Evolutionary conservation across 345 rosid species (phyloP).

Genomic region (Cardiospermum halicacabum): DNA sequence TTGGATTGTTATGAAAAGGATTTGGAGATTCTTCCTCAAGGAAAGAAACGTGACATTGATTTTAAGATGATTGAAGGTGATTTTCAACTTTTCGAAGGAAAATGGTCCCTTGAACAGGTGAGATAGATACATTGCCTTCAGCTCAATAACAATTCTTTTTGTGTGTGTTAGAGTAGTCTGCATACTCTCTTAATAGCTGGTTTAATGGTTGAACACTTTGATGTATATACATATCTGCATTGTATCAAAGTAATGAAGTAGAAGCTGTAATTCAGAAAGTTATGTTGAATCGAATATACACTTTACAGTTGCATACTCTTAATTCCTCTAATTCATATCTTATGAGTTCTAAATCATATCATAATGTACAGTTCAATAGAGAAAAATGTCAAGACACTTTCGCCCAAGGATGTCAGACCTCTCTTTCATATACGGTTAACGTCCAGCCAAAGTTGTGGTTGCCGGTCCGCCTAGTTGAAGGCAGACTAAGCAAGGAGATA

Average conservation of each 20-base stretch:
- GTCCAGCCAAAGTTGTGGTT: slow-evolving; percentile 82
- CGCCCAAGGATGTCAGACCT: slow-evolving; percentile 44
- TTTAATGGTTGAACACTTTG: background rate
- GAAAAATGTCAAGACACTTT: slow-evolving; percentile 22
- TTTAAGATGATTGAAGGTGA: slow-evolving; percentile 94
- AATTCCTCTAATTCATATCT: background rate
- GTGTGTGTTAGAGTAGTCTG: background rate
- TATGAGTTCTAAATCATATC: slow-evolving; percentile 4
- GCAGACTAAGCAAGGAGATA: slow-evolving; percentile 69
- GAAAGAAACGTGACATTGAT: slow-evolving; percentile 73
- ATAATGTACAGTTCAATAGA: slow-evolving; percentile 36
- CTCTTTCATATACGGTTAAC: slow-evolving; percentile 59
- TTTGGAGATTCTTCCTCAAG: slow-evolving; percentile 46
- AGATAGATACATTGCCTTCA: slow-evolving; percentile 3
- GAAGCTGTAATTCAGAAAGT: background rate
- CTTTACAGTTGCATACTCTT: background rate
- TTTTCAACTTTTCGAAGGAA: slow-evolving; percentile 81
- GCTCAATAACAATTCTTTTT: background rate
- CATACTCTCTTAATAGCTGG: background rate
- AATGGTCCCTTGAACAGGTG: slow-evolving; percentile 93
- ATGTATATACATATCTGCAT: background rate
- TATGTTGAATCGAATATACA: background rate
- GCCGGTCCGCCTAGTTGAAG: slow-evolving; percentile 75
- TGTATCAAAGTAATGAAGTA: background rate
- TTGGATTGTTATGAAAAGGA: slow-evolving; percentile 89